Conservation (phyloP, 441 rosid genomes). For the Macaranga tanarius region DNA sequence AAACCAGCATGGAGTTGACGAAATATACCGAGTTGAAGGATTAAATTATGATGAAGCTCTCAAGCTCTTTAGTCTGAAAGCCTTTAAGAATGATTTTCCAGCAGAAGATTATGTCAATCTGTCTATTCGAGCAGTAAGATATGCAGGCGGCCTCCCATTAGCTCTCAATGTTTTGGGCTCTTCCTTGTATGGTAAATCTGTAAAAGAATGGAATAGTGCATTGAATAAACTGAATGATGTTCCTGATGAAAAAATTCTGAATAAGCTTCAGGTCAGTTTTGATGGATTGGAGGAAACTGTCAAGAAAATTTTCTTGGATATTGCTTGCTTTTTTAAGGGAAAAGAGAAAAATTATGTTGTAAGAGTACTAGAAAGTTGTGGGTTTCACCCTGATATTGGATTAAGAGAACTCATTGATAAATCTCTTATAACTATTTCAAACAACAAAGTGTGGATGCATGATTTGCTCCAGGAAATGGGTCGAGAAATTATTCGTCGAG, state of each 20-base stretch:
- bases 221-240: background rate
- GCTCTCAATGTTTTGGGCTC: too few species aligned
- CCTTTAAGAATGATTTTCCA: background rate
- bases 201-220: background rate
- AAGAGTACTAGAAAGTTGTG: background rate
- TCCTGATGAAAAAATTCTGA: background rate
- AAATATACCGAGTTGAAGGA: background rate
- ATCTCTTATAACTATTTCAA: background rate
- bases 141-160: background rate
- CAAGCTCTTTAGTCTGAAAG: background rate
- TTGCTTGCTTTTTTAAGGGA: background rate
- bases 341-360: too few species aligned
- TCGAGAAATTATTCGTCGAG: slow-evolving; percentile 25
- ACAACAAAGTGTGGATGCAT: slow-evolving; percentile 20
- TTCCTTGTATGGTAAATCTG: background rate
- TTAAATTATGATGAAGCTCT: background rate
- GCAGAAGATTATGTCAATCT: background rate
- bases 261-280: background rate
- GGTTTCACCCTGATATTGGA: background rate
- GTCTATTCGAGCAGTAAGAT: background rate
- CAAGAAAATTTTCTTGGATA: background rate
- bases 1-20: background rate
- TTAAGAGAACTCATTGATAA: background rate
- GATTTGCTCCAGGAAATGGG: slow-evolving; percentile 32
- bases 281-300: background rate